phyloP scores from a whole-genome alignment of 129 eudicot species.

The Heracleum sosnowskyi region DNA sequence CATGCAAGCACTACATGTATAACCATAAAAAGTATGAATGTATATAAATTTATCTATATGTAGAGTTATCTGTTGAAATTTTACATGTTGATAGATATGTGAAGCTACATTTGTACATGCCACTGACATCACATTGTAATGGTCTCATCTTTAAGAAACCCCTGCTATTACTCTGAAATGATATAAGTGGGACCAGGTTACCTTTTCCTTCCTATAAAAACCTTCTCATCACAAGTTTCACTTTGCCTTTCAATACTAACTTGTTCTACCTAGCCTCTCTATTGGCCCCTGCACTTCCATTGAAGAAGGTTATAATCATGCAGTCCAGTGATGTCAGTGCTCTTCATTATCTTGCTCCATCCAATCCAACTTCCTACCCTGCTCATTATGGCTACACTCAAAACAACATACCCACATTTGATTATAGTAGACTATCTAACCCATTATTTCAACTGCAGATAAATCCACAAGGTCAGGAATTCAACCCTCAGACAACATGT shows the following conservation, averaged over 20 bases:
- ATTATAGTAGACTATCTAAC: slow-evolving; percentile 29
- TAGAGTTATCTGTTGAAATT: slow-evolving; percentile 8
- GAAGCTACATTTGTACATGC: slow-evolving; percentile 19
- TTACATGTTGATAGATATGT: not conserved
- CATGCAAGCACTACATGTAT: slow-evolving; percentile 13
- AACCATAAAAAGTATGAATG: slow-evolving; percentile 5
- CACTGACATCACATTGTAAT: slow-evolving; percentile 20
- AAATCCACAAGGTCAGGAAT: slow-evolving; percentile 51
- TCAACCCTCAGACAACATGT: slow-evolving; percentile 44
- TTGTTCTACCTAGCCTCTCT: slow-evolving; percentile 20
- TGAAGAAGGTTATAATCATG: slow-evolving; percentile 37
- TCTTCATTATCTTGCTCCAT: slow-evolving; percentile 49
- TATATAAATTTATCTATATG: slow-evolving; percentile 7
- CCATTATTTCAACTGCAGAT: slow-evolving; percentile 51
- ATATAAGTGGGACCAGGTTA: slow-evolving; percentile 37
- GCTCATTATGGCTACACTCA: slow-evolving; percentile 31
- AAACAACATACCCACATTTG: slow-evolving; percentile 33
- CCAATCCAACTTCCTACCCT: slow-evolving; percentile 42
- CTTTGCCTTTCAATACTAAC: slow-evolving; percentile 37
- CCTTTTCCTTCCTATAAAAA: slow-evolving; percentile 63
- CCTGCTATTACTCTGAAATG: slow-evolving; percentile 27
- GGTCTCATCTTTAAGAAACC: slow-evolving; percentile 31
- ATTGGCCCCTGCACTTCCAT: slow-evolving; percentile 11
- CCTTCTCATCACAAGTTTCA: slow-evolving; percentile 41
- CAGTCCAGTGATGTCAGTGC: slow-evolving; percentile 56